Base-by-base conservation (phyloP, 2,329 filamentous ascomycete genomes). In the Penicillium olsonii region DNA sequence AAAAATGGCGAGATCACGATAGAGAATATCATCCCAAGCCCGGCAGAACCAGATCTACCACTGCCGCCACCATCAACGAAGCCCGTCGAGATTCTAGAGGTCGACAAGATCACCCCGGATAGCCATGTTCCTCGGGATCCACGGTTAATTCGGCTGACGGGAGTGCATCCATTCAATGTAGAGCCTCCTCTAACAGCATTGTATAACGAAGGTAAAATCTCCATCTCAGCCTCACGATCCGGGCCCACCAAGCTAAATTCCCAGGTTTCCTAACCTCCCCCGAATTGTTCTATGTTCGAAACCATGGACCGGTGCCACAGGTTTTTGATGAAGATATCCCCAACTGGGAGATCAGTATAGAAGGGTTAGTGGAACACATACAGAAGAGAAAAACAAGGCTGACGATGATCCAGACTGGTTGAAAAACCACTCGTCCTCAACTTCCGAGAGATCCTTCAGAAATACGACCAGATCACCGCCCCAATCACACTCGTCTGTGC, bases 401-500 rank as follows among this genome's bases (percentile, higher is more conserved):
- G 45, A 64, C 22, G 24, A 35, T 12, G 17, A 14, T 15, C 8
- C 45, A 81, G 79, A n/a, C 74, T 96, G 54, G 91, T 96, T 3
- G 83, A 90, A 50, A 84, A 84, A 2, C 90, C 91, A 0, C 72
- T 95, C 27, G 85, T 75, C 12, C 76, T 95, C 59, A 88, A 79
- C 2, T 75, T 96, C 42, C 79, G 81, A 31, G 84, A 94, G 44
- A 79, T 96, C 1, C 75, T 95, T 26, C 74, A 79, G 29, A 80
- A 88, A 8, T 95, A 87, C 61, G 84, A 92, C 46, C 89, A 95
- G 66, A 81, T 90, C 20, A 96, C 91, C 2, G 88, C 88, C 50
- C 92, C 92, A 0, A 80, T 96, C 52, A 96, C 92, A 0, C 80
- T 96, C 1, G 91, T 96, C 18, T 96, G 92, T 68, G 92, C 92